Evolutionary conservation across 306 rosid genomes (phyloP), one percentile per base, ranked within the genome.

Genomic region (Glycine latifolia): DNA sequence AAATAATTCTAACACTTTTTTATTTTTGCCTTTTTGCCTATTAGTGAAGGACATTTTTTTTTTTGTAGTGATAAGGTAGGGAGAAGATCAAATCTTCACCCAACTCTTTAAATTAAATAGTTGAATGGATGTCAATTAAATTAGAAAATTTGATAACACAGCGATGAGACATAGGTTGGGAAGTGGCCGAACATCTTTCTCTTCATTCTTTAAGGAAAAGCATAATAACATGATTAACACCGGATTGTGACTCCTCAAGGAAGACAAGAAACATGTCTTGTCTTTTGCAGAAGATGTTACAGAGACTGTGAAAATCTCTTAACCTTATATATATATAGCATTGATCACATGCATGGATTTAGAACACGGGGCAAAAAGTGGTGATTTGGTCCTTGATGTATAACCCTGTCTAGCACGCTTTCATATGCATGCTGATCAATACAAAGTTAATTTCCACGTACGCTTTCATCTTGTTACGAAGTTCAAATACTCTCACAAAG

Each of bases 241-340:
- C 3, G 0, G 44, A 48, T 31, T 49, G 61, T 31, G 46, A 48
- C 60, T 71, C 46, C 60, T 49, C 10, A 33, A 71, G 15, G 76
- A 71, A 71, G 31, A 55, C 31, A 50, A 33, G 0, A 50, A 33
- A 0, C 76, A 82, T 58, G 88, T 87, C 47, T 53, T 65, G 41
- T 80, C 82, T 0, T 37, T 41, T 86, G 16, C 79, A 78, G 9
- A 84, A 49, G 82, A 91, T 55, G 76, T 75, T 56, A 77, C 77
- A 33, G 68, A 90, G 84, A 87, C 82, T 90, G 90, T 90, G 68
- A 46, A 70, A 20, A 31, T 56, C 12, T 56, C 20, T 11, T 1
- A 16, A 73, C 56, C 41, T 26, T 26, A 26, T 26, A 26, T 26
- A 26, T 26, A 26, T 26, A 26, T 31, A 35, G 7, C 6, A 8